These are phyloP conservation scores for Suhomyces wounanorum DNA, from an alignment of 1,139 yeast species.

Conservation along the genomic window DNA sequence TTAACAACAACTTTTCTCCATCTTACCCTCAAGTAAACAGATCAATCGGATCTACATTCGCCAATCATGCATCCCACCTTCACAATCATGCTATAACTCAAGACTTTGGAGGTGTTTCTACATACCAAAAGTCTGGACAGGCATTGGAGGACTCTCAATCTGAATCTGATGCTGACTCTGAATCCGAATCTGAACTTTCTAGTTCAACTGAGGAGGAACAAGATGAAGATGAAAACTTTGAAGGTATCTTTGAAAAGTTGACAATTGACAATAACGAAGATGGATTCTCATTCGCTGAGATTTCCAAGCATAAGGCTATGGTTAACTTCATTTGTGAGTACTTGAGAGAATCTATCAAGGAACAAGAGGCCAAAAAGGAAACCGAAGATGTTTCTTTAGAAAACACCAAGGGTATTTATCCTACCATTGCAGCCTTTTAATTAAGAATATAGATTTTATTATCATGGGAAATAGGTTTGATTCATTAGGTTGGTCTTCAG, in stretches of 20 bases:
- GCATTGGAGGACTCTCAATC: conserved; percentile 15
- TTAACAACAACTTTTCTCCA: conserved; percentile 25
- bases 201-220: conserved; percentile 11
- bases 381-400: conserved; percentile 14
- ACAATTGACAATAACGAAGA: conserved; percentile 18
- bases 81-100: conserved; percentile 20
- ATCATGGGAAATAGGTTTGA: conserved; percentile 3
- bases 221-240: conserved; percentile 14
- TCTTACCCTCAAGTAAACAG: conserved; percentile 38
- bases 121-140: conserved; percentile 41
- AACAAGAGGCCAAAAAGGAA: conserved; percentile 19
- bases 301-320: conserved; percentile 43
- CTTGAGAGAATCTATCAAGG: conserved; percentile 20
- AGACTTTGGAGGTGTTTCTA: conserved; percentile 46
- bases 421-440: conserved; percentile 47
- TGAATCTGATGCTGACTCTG: conserved; percentile 10
- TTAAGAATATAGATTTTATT: not conserved
- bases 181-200: conserved; percentile 2
- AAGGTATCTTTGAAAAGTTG: conserved; percentile 24
- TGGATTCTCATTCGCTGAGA: conserved; percentile 29
- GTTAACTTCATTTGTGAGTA: conserved; percentile 32
- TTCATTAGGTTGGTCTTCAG: conserved; percentile 2
- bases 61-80: conserved; percentile 15
- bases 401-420: conserved; percentile 31
- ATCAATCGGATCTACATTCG: conserved; percentile 22